Conservation (phyloP, 805 yeast genomes). For the Zygosaccharomyces pseudorouxii region DNA sequence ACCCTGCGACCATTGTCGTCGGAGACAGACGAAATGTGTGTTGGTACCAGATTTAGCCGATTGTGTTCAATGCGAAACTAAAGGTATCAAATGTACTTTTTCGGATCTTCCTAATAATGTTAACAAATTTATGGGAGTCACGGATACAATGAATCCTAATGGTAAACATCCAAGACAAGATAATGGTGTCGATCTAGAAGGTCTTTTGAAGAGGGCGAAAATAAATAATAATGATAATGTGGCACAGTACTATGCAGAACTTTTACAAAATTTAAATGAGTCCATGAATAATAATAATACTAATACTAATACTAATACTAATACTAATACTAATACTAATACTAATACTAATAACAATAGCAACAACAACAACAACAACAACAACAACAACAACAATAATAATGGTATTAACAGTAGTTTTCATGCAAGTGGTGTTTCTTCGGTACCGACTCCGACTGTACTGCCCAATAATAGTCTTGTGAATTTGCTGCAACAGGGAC, state of each 20-base stretch:
- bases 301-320: constrained; percentile 10
- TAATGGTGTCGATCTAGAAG: constrained; percentile 22
- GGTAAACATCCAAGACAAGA: constrained; percentile 24
- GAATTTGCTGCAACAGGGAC: constrained; percentile 3
- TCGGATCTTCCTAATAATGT: constrained; percentile 44
- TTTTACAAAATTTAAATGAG: constrained; percentile 24
- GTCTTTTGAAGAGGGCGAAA: constrained; percentile 20
- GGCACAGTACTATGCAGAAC: constrained; percentile 24
- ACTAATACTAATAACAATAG: constrained; percentile 2
- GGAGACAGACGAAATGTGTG: constrained; percentile 76
- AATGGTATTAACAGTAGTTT: constrained; percentile 10
- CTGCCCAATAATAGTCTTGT: constrained; percentile 5
- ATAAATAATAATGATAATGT: constrained; percentile 15
- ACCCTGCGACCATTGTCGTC: constrained; percentile 83
- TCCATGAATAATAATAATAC: constrained; percentile 7
- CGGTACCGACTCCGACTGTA: constrained; percentile 8
- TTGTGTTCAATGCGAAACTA: constrained; percentile 75
- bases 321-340: constrained; percentile 11
- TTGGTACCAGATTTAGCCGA: constrained; percentile 55
- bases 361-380: neutral
- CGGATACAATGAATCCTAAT: neutral
- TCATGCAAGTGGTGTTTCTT: constrained; percentile 9
- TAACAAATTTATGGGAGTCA: constrained; percentile 1
- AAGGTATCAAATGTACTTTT: constrained; percentile 70
- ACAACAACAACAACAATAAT: constrained; percentile 6